Percentiles rank a stretch among this genome's conserved stretches.
Conservation (phyloP, 1,284 basidiomycete species). For the Taiwanofungus camphoratus region DNA sequence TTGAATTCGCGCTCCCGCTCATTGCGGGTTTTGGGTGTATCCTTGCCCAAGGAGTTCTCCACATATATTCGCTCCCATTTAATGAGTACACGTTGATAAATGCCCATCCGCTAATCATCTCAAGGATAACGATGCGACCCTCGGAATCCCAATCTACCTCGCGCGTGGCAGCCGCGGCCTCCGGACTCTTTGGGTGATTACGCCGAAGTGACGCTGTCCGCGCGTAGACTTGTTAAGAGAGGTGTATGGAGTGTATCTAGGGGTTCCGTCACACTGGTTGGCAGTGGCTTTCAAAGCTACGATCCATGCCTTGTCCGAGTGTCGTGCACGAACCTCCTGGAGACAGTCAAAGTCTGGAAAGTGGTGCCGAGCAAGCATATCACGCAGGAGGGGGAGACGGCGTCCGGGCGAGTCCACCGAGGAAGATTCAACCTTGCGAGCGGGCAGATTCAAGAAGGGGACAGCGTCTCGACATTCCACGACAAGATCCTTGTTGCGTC, state of each 20-base stretch:
- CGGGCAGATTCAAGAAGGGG: conserved; percentile 20
- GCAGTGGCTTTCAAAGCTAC: conserved; percentile 16
- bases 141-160: conserved; percentile 25
- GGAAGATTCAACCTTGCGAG: conserved; percentile 16
- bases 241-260: conserved; percentile 19
- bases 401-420: conserved; percentile 10
- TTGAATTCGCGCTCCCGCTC: conserved; percentile 28
- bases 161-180: conserved; percentile 12
- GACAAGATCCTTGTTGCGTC: conserved; percentile 20
- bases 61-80: conserved; percentile 26
- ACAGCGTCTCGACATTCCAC: conserved; percentile 23
- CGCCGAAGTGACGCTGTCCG: conserved; percentile 23
- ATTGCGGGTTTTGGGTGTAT: conserved; percentile 22
- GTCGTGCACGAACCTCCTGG: conserved; percentile 24
- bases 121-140: conserved; percentile 22
- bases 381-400: conserved; percentile 17
- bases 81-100: conserved; percentile 25
- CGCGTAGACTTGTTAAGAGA: conserved; percentile 20
- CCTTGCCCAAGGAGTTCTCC: conserved; percentile 20
- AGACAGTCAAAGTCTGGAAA: conserved; percentile 24
- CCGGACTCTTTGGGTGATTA: conserved; percentile 18
- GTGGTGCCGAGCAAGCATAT: conserved; percentile 17
- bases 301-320: conserved; percentile 23
- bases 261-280: conserved; percentile 12
- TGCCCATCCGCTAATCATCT: conserved; percentile 24